Conservation (phyloP, 345 rosid genomes). For the Gossypium sturtianum region DNA sequence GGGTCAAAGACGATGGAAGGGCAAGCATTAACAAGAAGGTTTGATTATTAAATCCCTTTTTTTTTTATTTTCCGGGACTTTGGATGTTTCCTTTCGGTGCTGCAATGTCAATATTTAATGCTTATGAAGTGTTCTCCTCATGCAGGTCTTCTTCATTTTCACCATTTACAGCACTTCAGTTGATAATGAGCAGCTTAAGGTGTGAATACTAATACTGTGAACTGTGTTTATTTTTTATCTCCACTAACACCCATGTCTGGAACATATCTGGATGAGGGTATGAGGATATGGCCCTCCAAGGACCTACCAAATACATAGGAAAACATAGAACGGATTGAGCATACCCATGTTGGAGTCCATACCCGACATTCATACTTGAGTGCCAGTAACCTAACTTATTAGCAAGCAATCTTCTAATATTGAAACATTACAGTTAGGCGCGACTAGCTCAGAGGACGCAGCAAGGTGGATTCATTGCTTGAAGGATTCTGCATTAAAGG, state of each 20-base stretch:
- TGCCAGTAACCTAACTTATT: background rate
- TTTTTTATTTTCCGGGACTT: background rate
- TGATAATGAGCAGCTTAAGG: constrained; percentile 82
- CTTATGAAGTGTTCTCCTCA: constrained; percentile 17
- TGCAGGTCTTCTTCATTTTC: constrained; percentile 82
- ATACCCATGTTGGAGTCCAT: background rate
- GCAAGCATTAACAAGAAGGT: constrained; percentile 84
- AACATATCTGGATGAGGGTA: background rate
- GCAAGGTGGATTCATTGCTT: constrained; percentile 75
- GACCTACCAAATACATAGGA: background rate
- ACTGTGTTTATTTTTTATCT: background rate
- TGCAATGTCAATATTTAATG: background rate
- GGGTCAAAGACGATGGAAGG: constrained; percentile 85
- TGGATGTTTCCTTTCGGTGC: background rate
- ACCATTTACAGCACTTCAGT: constrained; percentile 65
- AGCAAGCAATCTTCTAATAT: background rate
- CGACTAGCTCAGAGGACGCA: constrained; percentile 91
- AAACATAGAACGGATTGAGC: background rate
- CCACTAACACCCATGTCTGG: background rate
- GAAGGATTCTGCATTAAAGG: constrained; percentile 77
- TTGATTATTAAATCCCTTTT: background rate
- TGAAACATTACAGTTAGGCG: constrained; percentile 58
- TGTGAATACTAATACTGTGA: constrained; percentile 6
- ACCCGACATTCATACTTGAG: background rate
- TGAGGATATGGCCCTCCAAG: background rate